Percentiles rank a stretch among this genome's conserved stretches.
These are phyloP conservation scores for Apiospora phragmitis DNA, from an alignment of 2,329 filamentous ascomycete species.

Conservation along the genomic window DNA sequence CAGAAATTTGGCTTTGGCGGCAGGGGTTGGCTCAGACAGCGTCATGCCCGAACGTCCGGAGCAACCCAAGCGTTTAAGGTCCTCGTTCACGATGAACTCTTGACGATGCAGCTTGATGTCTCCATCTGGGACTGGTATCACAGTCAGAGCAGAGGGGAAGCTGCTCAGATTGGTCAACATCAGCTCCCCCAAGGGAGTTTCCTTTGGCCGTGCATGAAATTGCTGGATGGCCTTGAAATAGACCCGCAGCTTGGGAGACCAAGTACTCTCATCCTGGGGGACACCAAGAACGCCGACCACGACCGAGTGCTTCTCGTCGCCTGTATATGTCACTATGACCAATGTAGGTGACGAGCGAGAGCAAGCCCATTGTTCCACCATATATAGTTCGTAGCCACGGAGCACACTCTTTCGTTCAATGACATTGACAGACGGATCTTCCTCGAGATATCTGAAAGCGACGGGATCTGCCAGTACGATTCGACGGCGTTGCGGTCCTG, in stretches of 20 bases:
- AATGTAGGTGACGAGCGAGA: constrained; percentile 88
- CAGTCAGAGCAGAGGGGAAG: constrained; percentile 88
- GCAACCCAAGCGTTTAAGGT: constrained; percentile 89
- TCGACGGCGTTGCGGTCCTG: constrained; percentile 38
- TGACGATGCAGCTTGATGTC: constrained; percentile 79
- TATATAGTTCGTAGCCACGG: constrained; percentile 85
- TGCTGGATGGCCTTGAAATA: constrained; percentile 87
- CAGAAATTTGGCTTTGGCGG: constrained; percentile 87
- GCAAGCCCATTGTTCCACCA: constrained; percentile 98
- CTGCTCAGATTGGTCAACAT: constrained; percentile 94
- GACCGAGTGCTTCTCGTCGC: constrained; percentile 77
- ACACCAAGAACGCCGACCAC: constrained; percentile 79
- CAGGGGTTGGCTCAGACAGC: constrained; percentile 73
- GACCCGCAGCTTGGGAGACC: constrained; percentile 76
- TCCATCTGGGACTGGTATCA: constrained; percentile 87
- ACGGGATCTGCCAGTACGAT: constrained; percentile 61
- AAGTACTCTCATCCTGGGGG: constrained; percentile 74
- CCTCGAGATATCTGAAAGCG: constrained; percentile 74
- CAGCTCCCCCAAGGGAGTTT: constrained; percentile 78
- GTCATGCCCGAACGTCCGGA: constrained; percentile 86
- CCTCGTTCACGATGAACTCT: constrained; percentile 90
- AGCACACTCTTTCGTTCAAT: constrained; percentile 71
- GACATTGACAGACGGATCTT: constrained; percentile 75
- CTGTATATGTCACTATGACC: constrained; percentile 90
- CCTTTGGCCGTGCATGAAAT: constrained; percentile 80